Evolutionary conservation across 805 yeast species (phyloP).

Genomic region (Yamadazyma kitorensis): DNA sequence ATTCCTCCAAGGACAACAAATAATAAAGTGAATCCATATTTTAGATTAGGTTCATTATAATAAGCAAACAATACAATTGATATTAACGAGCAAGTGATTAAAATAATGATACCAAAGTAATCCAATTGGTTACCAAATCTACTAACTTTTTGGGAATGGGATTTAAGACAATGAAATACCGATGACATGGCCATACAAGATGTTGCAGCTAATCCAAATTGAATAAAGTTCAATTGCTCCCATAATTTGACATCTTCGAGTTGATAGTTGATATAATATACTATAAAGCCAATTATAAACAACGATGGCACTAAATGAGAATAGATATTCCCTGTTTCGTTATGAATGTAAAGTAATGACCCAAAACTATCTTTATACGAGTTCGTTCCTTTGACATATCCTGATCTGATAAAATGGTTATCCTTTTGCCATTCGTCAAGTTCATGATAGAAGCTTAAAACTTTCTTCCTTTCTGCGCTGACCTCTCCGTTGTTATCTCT

Average conservation of each 20-base stretch:
- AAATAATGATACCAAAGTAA: conserved; percentile 69
- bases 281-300: conserved; percentile 23
- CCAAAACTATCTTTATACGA: conserved; percentile 45
- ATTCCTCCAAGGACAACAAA: conserved; percentile 55
- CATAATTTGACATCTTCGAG: conserved; percentile 16
- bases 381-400: conserved; percentile 59
- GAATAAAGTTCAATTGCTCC: conserved; percentile 50
- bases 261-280: conserved; percentile 24
- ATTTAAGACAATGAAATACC: conserved; percentile 62
- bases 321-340: conserved; percentile 72
- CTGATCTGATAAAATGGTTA: conserved; percentile 61
- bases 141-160: conserved; percentile 57
- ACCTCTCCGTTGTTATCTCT: too few relatives aligned
- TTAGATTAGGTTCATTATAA: conserved; percentile 40
- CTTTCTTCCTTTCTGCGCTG: too few relatives aligned
- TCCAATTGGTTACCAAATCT: conserved; percentile 67
- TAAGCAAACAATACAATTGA: conserved; percentile 39
- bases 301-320: conserved; percentile 56
- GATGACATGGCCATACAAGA: conserved; percentile 63
- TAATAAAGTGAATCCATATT: conserved; percentile 39
- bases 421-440: conserved; percentile 74
- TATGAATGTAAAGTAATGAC: conserved; percentile 57
- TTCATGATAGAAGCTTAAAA: conserved; percentile 45
- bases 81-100: conserved; percentile 63
- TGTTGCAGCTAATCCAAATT: conserved; percentile 57